Base-by-base conservation (phyloP, 345 rosid species). In the Pugionium cornutum region DNA sequence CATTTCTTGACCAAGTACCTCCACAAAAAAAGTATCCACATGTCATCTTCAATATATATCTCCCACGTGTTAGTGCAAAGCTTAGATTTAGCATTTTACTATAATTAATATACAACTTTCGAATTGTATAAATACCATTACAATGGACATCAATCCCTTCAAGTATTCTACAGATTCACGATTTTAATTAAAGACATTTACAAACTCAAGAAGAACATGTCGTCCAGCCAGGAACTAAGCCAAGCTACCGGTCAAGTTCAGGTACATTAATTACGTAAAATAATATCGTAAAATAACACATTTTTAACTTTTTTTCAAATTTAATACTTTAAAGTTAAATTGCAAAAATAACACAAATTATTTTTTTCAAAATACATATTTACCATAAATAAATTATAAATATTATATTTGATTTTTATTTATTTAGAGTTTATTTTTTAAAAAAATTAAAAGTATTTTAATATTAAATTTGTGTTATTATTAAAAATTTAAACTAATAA, bases 221-320 rank as follows among this genome's bases (percentile, higher is more conserved):
- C 77, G 52, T 62, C 77, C 1, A 74, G 59, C 68, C 73, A 74
- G 35, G 8, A 74, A 18, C 41, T 74, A 35, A 74, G 67, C 43
- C 72, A 43, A 46, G 62, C 4, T 68, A 53, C 64, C 29, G 77
- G 77, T 48, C 77, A 74, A 48, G 73, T 67, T 53, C 77, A 74
- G 73, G 77, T 72, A 57, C 25, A 56, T 18, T 18, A 18, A 18
- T 18, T 18, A 18, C 18, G 18, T 7, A 54, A 18, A 18, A 18
- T 18, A 18, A 18, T 18, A 18, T 18, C 18, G 18, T 18, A 18
- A 18, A 18, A 18, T 18, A 18, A 18, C 18, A 18, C 18, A 18
- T 18, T 18, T 18, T 18, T 18, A 18, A 18, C 18, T 18, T 18
- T 18, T 18, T 18, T 18, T 18, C 18, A 18, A 18, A 18, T 18